Evolutionary conservation across 1,139 yeast genomes (phyloP), one percentile per base, ranked within the genome.

Genomic region (Debaryomycetaceae sp.): DNA sequence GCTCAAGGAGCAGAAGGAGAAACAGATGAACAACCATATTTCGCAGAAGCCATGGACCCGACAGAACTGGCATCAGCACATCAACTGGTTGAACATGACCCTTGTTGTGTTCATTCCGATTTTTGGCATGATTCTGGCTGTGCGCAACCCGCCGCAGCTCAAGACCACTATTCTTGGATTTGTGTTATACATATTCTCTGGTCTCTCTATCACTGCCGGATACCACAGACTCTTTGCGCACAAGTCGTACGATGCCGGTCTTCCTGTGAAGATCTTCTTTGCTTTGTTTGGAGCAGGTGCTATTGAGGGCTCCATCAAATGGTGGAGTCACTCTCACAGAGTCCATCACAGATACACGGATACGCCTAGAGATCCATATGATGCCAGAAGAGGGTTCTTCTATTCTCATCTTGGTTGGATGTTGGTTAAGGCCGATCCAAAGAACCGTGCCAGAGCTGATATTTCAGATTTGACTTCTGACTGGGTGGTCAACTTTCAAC

Each of bases 291-390:
- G 98, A 43, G 94, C 96, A 34, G 95, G 96, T 41, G 87, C 97
- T 42, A 89, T 88, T 43, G 95, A 92, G 69, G 98, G 98, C 51
- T 89, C 97, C 37, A 84, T 91, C 64, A 89, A 92, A 70, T 94
- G 98, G 98, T 92, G 98, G 98, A 83, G 94, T 40, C 96, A 92
- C 63, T 85, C 94, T 41, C 98, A 92, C 73, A 83, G 98, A 74
- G 80, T 94, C 49, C 98, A 92, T 70, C 98, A 92, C 73, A 80
- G 98, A 68, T 92, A 85, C 73, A 92, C 98, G 13, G 98, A 92
- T 69, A 92, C 98, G 35, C 75, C 81, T 47, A 85, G 96, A 76
- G 98, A 92, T 65, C 98, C 98, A 41, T 94, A 92, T 65, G 96
- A 89, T 59, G 98, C 98, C 37, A 83, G 96, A 71, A 79, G 79